Conservation (phyloP, 139 green algal genomes). For the Tetradesmus obliquus region DNA sequence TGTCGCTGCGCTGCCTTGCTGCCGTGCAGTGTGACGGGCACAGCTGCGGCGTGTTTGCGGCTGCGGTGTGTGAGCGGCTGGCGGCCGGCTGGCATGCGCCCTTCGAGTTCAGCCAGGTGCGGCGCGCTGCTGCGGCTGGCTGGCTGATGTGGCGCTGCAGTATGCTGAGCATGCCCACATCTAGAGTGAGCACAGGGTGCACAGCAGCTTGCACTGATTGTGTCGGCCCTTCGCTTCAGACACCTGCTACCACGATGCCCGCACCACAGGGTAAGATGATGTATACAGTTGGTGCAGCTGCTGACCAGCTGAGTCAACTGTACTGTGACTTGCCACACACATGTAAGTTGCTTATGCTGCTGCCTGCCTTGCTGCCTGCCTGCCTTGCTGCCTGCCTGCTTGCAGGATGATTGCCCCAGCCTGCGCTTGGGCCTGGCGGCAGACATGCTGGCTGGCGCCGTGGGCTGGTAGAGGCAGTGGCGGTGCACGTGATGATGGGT, state of each 20-base stretch:
- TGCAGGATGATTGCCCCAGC: neutral
- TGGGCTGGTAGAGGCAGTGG: neutral
- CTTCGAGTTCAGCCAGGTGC: conserved; percentile 33
- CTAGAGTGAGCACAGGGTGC: neutral
- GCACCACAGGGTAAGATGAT: neutral
- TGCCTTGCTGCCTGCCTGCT: neutral
- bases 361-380: neutral
- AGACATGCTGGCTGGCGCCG: neutral
- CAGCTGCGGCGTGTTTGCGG: conserved; percentile 53
- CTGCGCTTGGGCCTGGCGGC: conserved; percentile 1
- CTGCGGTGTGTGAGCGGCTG: conserved; percentile 49
- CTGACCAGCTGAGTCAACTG: neutral
- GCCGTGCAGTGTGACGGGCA: conserved; percentile 39
- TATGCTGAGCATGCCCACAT: neutral
- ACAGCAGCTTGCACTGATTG: neutral
- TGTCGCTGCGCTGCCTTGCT: neutral
- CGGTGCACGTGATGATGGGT: too few species aligned
- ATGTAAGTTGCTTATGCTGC: neutral
- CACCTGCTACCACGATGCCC: too few species aligned
- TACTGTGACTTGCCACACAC: neutral
- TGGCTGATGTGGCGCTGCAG: neutral
- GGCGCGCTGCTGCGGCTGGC: too few species aligned
- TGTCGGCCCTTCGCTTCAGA: neutral
- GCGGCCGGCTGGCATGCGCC: conserved; percentile 24
- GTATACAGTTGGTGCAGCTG: too few species aligned